These are phyloP conservation scores for Artomyces pyxidatus DNA, from an alignment of 768 basidiomycete genomes.

Conservation along the genomic window DNA sequence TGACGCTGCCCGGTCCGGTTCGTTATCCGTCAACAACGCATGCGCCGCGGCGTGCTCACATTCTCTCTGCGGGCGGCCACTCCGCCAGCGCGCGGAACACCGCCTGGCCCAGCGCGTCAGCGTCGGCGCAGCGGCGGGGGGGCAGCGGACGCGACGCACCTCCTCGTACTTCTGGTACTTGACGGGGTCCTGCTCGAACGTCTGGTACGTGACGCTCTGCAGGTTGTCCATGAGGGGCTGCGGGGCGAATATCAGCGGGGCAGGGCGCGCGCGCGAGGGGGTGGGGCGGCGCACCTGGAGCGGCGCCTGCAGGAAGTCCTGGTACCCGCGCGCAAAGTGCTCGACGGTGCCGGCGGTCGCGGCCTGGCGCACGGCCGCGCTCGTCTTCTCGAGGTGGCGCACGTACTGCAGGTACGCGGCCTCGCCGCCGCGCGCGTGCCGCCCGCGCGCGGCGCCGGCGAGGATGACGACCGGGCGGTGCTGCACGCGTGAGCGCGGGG, in stretches of 20 bases:
- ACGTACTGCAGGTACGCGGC: slow-evolving; percentile 87
- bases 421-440: slow-evolving; percentile 79
- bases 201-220: slow-evolving; percentile 92
- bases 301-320: slow-evolving; percentile 92
- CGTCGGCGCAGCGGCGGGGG: not conserved
- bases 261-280: not conserved
- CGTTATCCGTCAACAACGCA: not conserved
- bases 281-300: slow-evolving; percentile 53
- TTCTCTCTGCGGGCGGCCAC: slow-evolving; percentile 45
- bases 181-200: slow-evolving; percentile 95
- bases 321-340: slow-evolving; percentile 86
- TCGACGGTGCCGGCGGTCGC: slow-evolving; percentile 72
- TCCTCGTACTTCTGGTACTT: slow-evolving; percentile 96
- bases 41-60: slow-evolving; percentile 41
- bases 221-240: slow-evolving; percentile 97
- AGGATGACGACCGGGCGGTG: slow-evolving; percentile 82
- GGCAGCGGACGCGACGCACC: slow-evolving; percentile 30
- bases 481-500: slow-evolving; percentile 37
- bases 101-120: slow-evolving; percentile 38
- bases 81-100: slow-evolving; percentile 75
- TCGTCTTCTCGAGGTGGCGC: slow-evolving; percentile 74
- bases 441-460: slow-evolving; percentile 50
- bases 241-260: not conserved
- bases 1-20: slow-evolving; percentile 38
- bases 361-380: slow-evolving; percentile 54